These are phyloP conservation scores for Spergularia bocconei DNA, from an alignment of 148 eudicot species.

Conservation along the genomic window DNA sequence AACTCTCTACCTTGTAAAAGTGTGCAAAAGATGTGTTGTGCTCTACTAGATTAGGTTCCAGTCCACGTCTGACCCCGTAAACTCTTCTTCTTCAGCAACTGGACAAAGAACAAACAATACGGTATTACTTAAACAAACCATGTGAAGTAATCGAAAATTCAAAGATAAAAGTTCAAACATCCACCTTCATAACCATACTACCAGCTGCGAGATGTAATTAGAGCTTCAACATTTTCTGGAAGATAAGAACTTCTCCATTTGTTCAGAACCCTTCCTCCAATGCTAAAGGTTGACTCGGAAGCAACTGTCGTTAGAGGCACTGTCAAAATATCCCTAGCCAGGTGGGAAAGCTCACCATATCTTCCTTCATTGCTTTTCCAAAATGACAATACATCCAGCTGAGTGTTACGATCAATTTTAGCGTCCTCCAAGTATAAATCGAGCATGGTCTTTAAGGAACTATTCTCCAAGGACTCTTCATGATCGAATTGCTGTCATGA, in stretches of 20 bases:
- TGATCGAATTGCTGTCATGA: not conserved
- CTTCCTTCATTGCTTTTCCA: not conserved
- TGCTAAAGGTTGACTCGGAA: not conserved
- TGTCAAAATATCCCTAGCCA: not conserved
- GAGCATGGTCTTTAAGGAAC: not conserved
- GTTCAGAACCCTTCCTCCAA: not conserved
- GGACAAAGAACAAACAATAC: not conserved
- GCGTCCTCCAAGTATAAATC: not conserved
- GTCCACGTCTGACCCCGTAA: not conserved
- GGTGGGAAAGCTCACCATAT: not conserved
- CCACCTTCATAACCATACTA: not conserved
- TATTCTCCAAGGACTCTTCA: not conserved
- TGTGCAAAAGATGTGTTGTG: no score
- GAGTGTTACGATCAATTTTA: not conserved
- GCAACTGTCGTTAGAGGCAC: not conserved
- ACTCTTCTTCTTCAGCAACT: not conserved
- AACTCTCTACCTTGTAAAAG: not conserved
- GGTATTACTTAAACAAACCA: not conserved
- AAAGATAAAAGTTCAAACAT: not conserved
- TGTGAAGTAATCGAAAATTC: not conserved
- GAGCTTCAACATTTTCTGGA: not conserved
- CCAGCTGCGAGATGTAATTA: not conserved
- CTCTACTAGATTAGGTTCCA: not conserved
- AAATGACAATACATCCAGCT: not conserved
- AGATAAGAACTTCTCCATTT: slow-evolving; percentile 6